Conservation (phyloP, 768 basidiomycete genomes). For the Mycena chlorophos region DNA sequence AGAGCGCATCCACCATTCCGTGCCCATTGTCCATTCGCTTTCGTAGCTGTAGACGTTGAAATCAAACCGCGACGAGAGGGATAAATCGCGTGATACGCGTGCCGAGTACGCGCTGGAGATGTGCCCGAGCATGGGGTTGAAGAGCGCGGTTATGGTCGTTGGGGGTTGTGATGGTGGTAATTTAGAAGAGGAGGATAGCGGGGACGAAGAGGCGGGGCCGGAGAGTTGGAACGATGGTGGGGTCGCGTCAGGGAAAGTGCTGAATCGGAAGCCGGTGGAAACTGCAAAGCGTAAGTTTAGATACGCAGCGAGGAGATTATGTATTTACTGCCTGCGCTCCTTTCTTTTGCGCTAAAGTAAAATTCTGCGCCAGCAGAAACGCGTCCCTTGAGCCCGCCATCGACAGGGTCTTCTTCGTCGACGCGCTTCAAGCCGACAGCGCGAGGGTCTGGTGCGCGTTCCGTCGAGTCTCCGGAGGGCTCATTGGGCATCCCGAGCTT, state of each 20-base stretch:
- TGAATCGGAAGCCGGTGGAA: slow-evolving; percentile 92
- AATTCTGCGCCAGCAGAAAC: slow-evolving; percentile 91
- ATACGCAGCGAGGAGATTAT: neutral
- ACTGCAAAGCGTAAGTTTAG: slow-evolving; percentile 46
- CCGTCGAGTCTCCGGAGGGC: slow-evolving; percentile 26
- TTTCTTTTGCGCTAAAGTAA: slow-evolving; percentile 91
- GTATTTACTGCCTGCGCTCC: slow-evolving; percentile 84
- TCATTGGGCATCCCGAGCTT: slow-evolving; percentile 48
- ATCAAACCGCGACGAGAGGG: slow-evolving; percentile 87
- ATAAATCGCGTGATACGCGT: slow-evolving; percentile 79
- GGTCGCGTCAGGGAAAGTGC: slow-evolving; percentile 82
- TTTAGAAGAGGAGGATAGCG: slow-evolving; percentile 35
- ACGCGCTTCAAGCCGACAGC: slow-evolving; percentile 65
- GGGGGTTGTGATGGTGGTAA: slow-evolving; percentile 70
- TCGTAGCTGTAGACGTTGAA: slow-evolving; percentile 98
- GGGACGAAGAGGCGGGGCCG: slow-evolving; percentile 37
- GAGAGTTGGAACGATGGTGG: slow-evolving; percentile 61
- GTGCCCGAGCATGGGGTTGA: slow-evolving; percentile 96
- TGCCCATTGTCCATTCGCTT: slow-evolving; percentile 93
- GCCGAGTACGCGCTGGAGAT: slow-evolving; percentile 90
- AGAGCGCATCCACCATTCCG: slow-evolving; percentile 92
- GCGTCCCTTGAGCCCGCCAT: slow-evolving; percentile 87
- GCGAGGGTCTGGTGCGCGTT: slow-evolving; percentile 28
- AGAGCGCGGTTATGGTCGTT: slow-evolving; percentile 90
- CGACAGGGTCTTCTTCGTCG: slow-evolving; percentile 92